phyloP scores from a whole-genome alignment of 352 stramenopile genomes.

The Phytophthora constricta region DNA sequence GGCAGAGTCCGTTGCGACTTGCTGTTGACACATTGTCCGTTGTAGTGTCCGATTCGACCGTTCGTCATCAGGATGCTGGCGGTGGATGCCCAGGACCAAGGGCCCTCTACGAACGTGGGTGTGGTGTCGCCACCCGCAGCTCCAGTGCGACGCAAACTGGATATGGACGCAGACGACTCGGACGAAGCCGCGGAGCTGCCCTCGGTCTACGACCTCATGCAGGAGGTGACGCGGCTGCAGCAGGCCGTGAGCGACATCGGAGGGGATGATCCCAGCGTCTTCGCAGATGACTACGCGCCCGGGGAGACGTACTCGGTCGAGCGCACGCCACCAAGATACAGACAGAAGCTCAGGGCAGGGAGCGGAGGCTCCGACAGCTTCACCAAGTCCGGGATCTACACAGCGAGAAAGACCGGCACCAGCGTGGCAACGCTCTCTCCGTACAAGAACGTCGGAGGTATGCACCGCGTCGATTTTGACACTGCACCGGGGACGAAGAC shows the following conservation, averaged over 20 bases:
- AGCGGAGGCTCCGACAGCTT: conserved; percentile 35
- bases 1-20: too few species aligned
- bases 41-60: neutral
- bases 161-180: conserved; percentile 34
- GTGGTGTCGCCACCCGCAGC: conserved; percentile 13
- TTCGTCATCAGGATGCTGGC: conserved; percentile 1
- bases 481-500: conserved; percentile 38
- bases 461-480: conserved; percentile 26
- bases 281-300: conserved; percentile 35
- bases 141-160: conserved; percentile 33
- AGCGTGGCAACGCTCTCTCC: conserved; percentile 38
- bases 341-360: conserved; percentile 22
- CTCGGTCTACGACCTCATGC: conserved; percentile 62
- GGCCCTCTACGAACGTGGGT: neutral
- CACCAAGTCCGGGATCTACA: conserved; percentile 37
- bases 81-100: neutral
- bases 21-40: too few species aligned
- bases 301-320: conserved; percentile 28
- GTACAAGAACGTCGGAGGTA: conserved; percentile 33
- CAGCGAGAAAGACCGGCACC: conserved; percentile 29
- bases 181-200: conserved; percentile 42
- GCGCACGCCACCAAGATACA: conserved; percentile 30
- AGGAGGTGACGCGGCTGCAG: conserved; percentile 57
- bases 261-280: conserved; percentile 39
- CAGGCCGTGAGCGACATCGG: conserved; percentile 49